Percentiles rank a stretch among this genome's conserved stretches.
Evolutionary conservation across 164 flowering plant species (phyloP).

Genomic region (Umbilicus rupestris): DNA sequence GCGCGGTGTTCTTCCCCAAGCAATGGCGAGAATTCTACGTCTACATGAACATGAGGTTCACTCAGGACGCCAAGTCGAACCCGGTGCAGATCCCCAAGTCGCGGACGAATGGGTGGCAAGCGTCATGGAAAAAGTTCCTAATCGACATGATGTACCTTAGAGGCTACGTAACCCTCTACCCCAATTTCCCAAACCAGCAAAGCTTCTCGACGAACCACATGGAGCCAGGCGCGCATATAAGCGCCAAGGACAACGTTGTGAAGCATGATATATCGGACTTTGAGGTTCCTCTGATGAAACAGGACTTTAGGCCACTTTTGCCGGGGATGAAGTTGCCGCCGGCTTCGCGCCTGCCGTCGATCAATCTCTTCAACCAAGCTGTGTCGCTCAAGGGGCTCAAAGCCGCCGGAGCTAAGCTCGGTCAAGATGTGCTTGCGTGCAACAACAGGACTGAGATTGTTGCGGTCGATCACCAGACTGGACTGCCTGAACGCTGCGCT

Average conservation of each 20-base stretch:
- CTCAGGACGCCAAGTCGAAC: conserved; percentile 75
- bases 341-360: conserved; percentile 70
- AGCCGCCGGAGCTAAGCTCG: conserved; percentile 82
- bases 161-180: conserved; percentile 86
- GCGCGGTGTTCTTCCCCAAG: conserved; percentile 97
- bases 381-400: conserved; percentile 77
- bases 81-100: conserved; percentile 96
- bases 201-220: conserved; percentile 97
- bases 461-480: conserved; percentile 61
- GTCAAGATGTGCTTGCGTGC: conserved; percentile 76
- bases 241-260: conserved; percentile 74
- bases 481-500: conserved; percentile 59
- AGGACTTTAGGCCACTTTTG: conserved; percentile 47
- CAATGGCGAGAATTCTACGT: conserved; percentile 95
- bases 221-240: conserved; percentile 96
- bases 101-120: conserved; percentile 94
- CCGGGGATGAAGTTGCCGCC: conserved; percentile 75
- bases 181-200: conserved; percentile 81
- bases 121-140: conserved; percentile 96
- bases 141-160: conserved; percentile 97
- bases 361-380: conserved; percentile 84
- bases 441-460: conserved; percentile 49
- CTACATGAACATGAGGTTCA: conserved; percentile 95
- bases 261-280: conserved; percentile 66
- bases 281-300: conserved; percentile 73